Percentiles rank a stretch among this genome's conserved stretches.
Conservation (phyloP, 805 yeast genomes). For the Candida nitratophila region DNA sequence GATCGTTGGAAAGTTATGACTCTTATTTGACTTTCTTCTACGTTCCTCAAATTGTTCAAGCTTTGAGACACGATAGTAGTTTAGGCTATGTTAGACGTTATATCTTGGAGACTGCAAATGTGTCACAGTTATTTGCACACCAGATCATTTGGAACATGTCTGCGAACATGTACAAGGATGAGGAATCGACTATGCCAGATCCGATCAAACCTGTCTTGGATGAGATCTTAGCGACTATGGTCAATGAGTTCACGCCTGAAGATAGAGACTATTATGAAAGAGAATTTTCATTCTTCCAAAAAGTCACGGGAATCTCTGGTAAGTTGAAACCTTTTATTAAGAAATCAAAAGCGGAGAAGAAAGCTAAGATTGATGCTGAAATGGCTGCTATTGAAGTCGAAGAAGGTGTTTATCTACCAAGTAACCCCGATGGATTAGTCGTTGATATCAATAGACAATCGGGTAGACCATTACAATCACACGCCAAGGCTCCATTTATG, state of each 20-base stretch:
- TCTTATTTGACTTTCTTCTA: constrained; percentile 88
- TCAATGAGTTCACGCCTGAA: constrained; percentile 46
- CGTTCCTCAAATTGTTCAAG: constrained; percentile 96
- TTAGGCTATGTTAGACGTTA: constrained; percentile 83
- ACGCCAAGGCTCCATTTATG: constrained; percentile 98
- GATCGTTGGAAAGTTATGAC: constrained; percentile 82
- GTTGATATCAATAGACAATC: constrained; percentile 86
- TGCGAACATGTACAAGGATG: constrained; percentile 89
- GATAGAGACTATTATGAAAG: constrained; percentile 67
- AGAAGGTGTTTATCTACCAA: constrained; percentile 86
- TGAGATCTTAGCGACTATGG: constrained; percentile 59
- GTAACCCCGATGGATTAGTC: constrained; percentile 94
- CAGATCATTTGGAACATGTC: constrained; percentile 97
- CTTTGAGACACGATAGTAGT: constrained; percentile 65
- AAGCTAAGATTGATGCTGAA: constrained; percentile 92
- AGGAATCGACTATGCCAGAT: constrained; percentile 77
- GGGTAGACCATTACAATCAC: constrained; percentile 93
- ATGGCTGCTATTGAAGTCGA: constrained; percentile 71
- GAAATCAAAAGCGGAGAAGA: constrained; percentile 93
- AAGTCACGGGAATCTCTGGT: constrained; percentile 90
- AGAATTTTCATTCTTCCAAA: constrained; percentile 85
- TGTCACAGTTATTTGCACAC: constrained; percentile 88
- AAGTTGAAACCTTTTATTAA: constrained; percentile 91
- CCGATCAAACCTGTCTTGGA: constrained; percentile 78
- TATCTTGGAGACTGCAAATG: constrained; percentile 86